Conservation (phyloP, 495 filamentous ascomycete genomes). For the Chaetomium tenue region DNA sequence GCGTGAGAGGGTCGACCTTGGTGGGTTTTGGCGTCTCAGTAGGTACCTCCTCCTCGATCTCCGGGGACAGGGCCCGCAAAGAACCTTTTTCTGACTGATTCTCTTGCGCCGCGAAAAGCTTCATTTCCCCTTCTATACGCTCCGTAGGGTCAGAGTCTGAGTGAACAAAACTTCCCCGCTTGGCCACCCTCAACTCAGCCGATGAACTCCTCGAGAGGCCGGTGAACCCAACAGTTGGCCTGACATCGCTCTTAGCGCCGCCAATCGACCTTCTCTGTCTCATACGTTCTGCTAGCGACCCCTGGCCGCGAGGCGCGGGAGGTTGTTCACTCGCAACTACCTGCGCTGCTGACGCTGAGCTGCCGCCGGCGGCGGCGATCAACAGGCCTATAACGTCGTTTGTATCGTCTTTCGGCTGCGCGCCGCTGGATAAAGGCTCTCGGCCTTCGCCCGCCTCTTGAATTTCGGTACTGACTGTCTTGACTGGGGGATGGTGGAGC, state of each 20-base stretch:
- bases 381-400: slow-evolving; percentile 64
- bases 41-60: slow-evolving; percentile 30
- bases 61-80: slow-evolving; percentile 48
- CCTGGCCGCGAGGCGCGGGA: slow-evolving; percentile 3
- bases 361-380: slow-evolving; percentile 59
- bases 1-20: slow-evolving; percentile 46
- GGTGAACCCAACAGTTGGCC: slow-evolving; percentile 43
- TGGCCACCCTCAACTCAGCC: slow-evolving; percentile 41
- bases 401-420: slow-evolving; percentile 52
- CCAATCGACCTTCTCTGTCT: slow-evolving; percentile 22
- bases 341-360: slow-evolving; percentile 39
- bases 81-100: slow-evolving; percentile 55
- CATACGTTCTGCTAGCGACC: slow-evolving; percentile 8
- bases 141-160: slow-evolving; percentile 57
- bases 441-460: background rate
- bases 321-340: slow-evolving; percentile 3
- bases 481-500: background rate
- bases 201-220: slow-evolving; percentile 38
- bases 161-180: slow-evolving; percentile 40
- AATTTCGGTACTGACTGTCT: background rate
- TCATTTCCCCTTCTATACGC: slow-evolving; percentile 54
- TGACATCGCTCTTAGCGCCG: slow-evolving; percentile 33
- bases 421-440: slow-evolving; percentile 16
- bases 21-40: slow-evolving; percentile 49
- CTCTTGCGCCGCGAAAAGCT: slow-evolving; percentile 53